These are phyloP conservation scores for Xanthoconium stramineum DNA, from an alignment of 768 basidiomycete genomes.

Conservation along the genomic window DNA sequence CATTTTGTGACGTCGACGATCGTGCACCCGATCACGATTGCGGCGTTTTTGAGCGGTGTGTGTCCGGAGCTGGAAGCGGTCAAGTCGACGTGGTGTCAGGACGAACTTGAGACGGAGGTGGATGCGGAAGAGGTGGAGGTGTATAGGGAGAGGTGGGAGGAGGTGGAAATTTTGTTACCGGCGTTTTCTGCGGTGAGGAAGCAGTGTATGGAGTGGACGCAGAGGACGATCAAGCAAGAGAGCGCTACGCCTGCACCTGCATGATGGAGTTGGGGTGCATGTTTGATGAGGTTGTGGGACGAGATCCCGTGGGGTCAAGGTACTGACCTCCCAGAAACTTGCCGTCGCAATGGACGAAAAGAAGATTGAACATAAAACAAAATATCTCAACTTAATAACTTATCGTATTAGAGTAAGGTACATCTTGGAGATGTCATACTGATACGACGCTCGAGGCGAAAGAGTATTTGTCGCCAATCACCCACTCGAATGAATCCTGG, in stretches of 20 bases:
- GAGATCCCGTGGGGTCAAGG: background rate
- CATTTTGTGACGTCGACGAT: slow-evolving; percentile 25
- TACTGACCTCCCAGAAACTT: too few species aligned
- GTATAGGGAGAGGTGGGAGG: slow-evolving; percentile 19
- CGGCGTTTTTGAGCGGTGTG: slow-evolving; percentile 28
- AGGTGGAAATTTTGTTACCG: slow-evolving; percentile 22
- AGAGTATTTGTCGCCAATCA: too few species aligned
- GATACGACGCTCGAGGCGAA: too few species aligned
- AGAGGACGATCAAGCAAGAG: background rate
- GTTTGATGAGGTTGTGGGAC: background rate
- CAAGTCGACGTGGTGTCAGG: slow-evolving; percentile 13
- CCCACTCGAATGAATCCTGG: background rate
- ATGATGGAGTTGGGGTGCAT: background rate
- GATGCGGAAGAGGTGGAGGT: slow-evolving; percentile 7
- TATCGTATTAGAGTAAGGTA: background rate
- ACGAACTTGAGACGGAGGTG: background rate
- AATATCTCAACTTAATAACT: background rate
- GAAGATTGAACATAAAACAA: too few species aligned
- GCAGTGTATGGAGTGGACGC: slow-evolving; percentile 13
- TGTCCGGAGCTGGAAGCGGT: slow-evolving; percentile 16
- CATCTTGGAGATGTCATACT: background rate
- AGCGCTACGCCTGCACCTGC: background rate
- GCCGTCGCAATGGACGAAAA: too few species aligned
- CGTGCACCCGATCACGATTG: slow-evolving; percentile 13
- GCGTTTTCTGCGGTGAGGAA: slow-evolving; percentile 20